A percentile compares a stretch with the other conserved stretches of the same genome.
These are phyloP conservation scores for Cyberlindnera galapagoensis DNA, from an alignment of 805 yeast species.

Conservation along the genomic window DNA sequence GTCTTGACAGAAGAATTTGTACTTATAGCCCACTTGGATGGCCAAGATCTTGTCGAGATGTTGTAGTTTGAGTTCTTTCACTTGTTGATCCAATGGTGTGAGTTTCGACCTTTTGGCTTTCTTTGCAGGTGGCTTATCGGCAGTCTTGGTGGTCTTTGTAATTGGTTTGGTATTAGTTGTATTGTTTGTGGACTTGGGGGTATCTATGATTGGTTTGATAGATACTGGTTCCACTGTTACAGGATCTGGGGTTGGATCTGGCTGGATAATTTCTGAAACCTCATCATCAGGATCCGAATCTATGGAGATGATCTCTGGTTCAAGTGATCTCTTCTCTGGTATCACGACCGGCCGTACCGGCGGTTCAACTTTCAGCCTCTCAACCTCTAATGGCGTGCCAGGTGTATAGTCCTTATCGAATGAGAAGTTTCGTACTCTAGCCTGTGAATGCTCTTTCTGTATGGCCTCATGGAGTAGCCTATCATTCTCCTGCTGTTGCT, in stretches of 20 bases:
- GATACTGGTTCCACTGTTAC: no score
- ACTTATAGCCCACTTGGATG: constrained; percentile 89
- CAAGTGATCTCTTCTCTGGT: no score
- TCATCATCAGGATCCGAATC: no score
- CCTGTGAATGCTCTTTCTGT: background rate
- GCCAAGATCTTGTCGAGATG: constrained; percentile 68
- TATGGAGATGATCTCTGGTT: no score
- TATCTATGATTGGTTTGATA: no score
- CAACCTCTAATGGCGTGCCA: no score
- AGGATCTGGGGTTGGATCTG: no score
- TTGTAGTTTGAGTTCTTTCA: constrained; percentile 51
- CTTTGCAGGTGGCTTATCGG: constrained; percentile 3
- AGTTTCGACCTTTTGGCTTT: constrained; percentile 26
- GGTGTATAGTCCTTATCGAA: constrained; percentile 4
- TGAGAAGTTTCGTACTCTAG: constrained; percentile 3
- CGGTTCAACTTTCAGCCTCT: constrained; percentile 2
- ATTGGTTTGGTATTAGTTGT: no score
- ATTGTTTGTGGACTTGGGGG: no score
- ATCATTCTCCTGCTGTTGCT: background rate
- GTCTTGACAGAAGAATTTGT: constrained; percentile 79
- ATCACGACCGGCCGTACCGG: constrained; percentile 4
- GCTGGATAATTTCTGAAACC: no score
- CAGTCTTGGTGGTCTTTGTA: no score
- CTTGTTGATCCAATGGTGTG: constrained; percentile 81
- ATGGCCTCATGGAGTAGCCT: no score